Conservation (phyloP, 345 rosid species). For the Tarenaya hassleriana region DNA sequence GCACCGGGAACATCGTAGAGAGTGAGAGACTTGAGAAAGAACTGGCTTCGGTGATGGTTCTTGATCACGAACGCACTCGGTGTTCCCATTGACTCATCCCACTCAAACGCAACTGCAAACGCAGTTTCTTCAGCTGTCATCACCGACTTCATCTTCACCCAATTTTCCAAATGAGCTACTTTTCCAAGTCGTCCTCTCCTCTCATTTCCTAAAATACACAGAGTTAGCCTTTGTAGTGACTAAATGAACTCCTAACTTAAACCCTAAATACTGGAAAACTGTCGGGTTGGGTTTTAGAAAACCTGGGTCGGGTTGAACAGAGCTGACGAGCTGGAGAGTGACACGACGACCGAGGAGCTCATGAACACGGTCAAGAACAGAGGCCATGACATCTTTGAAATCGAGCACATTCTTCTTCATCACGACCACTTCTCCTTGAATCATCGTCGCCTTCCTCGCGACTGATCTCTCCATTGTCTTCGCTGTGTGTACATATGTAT, state of each 20-base stretch:
- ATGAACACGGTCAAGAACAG: no score
- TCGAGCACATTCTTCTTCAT: no score
- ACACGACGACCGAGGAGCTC: no score
- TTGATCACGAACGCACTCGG: conserved; percentile 71
- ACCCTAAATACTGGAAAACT: no score
- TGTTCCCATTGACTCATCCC: conserved; percentile 59
- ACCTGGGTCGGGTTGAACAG: conserved; percentile 57
- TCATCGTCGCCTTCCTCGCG: conserved; percentile 14
- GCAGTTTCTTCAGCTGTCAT: conserved; percentile 46
- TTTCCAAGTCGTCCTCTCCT: conserved; percentile 50
- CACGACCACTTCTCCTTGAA: no score
- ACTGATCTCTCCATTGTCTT: conserved; percentile 13
- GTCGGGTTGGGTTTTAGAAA: conserved; percentile 16
- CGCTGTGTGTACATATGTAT: no score
- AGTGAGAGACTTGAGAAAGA: no score
- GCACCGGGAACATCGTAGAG: no score
- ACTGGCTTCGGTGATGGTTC: no score
- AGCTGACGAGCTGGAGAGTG: conserved; percentile 60
- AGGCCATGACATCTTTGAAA: no score
- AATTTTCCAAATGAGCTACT: conserved; percentile 53
- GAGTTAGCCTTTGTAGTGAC: no score
- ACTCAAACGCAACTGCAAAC: conserved; percentile 48
- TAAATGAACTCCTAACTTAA: neutral
- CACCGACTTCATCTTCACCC: conserved; percentile 42
- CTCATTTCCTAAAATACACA: conserved; percentile 37